Evolutionary conservation across 768 basidiomycete species (phyloP).

Genomic region (Nidularia pulvinata): DNA sequence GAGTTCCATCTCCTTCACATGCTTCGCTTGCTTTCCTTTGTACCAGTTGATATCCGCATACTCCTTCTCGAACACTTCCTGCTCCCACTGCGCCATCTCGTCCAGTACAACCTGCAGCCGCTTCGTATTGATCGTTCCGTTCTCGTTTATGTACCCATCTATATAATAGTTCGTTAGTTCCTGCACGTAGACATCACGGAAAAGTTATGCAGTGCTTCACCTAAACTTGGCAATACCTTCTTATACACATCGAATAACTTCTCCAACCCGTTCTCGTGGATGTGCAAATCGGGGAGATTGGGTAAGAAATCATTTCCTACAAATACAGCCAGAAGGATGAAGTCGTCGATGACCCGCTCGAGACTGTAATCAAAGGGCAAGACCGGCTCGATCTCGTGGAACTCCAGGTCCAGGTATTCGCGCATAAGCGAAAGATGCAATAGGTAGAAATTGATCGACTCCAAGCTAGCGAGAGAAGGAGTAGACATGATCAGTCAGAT

Average conservation of each 20-base stretch:
- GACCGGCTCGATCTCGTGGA: constrained; percentile 64
- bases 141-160: constrained; percentile 96
- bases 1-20: constrained; percentile 63
- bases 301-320: constrained; percentile 98
- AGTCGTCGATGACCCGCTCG: constrained; percentile 97
- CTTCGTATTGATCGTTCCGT: constrained; percentile 76
- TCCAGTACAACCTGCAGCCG: constrained; percentile 86
- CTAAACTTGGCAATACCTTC: constrained; percentile 78
- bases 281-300: constrained; percentile 94
- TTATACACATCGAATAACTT: constrained; percentile 95
- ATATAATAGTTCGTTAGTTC: not conserved
- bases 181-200: no score
- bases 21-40: constrained; percentile 88
- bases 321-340: constrained; percentile 95
- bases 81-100: constrained; percentile 88
- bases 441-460: constrained; percentile 91
- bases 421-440: constrained; percentile 93
- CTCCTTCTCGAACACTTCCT: constrained; percentile 90
- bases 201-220: constrained; percentile 24
- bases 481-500: no score
- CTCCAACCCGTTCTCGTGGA: constrained; percentile 96
- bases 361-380: constrained; percentile 85
- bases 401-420: constrained; percentile 97
- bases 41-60: constrained; percentile 91
- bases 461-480: constrained; percentile 34